Evolutionary conservation across 805 yeast genomes (phyloP).

Genomic region (Metschnikowia corniflorae): DNA sequence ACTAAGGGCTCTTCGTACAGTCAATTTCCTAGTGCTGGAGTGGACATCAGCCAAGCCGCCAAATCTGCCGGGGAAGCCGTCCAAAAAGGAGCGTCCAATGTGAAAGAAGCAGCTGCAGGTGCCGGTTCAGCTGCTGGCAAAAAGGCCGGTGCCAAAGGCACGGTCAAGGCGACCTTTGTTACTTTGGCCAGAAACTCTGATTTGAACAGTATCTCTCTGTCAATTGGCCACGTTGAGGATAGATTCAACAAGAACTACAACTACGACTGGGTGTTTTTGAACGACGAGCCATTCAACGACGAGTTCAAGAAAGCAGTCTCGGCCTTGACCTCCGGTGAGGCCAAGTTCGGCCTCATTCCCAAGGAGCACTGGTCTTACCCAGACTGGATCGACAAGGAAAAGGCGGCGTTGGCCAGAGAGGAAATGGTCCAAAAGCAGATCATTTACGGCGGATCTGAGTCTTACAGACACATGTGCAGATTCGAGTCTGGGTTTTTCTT

Average conservation of each 20-base stretch:
- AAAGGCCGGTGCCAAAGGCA: slow-evolving; percentile 16
- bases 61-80: slow-evolving; percentile 1
- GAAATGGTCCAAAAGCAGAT: slow-evolving; percentile 52
- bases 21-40: neutral
- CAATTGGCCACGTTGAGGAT: slow-evolving; percentile 81
- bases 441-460: slow-evolving; percentile 70
- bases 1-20: slow-evolving; percentile 44
- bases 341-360: slow-evolving; percentile 79
- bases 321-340: slow-evolving; percentile 69
- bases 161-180: slow-evolving; percentile 75
- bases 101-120: neutral
- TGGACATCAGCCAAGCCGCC: neutral
- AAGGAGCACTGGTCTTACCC: slow-evolving; percentile 87
- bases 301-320: slow-evolving; percentile 71
- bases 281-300: slow-evolving; percentile 79
- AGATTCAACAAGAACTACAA: slow-evolving; percentile 76
- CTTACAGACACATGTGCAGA: slow-evolving; percentile 92
- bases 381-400: slow-evolving; percentile 70
- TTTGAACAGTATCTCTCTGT: slow-evolving; percentile 53
- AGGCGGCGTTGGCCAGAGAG: slow-evolving; percentile 62
- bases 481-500: slow-evolving; percentile 88
- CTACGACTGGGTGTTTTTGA: slow-evolving; percentile 94
- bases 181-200: slow-evolving; percentile 78
- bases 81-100: neutral
- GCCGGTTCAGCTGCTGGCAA: slow-evolving; percentile 2